Percentiles rank a stretch among this genome's conserved stretches.
phyloP scores from a whole-genome alignment of 176 grass and related monocot genomes.

The Ensete glaucum region DNA sequence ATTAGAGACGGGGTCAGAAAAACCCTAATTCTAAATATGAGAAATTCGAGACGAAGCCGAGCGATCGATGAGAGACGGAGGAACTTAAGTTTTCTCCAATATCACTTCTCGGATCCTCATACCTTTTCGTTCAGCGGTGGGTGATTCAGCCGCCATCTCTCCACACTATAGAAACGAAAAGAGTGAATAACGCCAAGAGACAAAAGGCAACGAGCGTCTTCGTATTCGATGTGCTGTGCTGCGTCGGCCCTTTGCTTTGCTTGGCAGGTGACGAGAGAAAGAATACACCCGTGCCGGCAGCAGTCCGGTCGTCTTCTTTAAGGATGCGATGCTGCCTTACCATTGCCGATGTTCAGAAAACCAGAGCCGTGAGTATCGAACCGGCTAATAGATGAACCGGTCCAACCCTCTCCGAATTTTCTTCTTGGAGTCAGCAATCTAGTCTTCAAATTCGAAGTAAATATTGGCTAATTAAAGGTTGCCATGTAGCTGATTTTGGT shows the following conservation, averaged over 20 bases:
- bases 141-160: slow-evolving; percentile 16
- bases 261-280: too few species aligned
- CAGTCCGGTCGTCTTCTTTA: too few species aligned
- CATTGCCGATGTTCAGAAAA: too few species aligned
- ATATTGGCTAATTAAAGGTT: too few species aligned
- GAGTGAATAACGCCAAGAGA: not conserved
- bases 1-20: not conserved
- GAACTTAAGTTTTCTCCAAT: not conserved
- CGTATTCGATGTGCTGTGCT: not conserved
- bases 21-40: not conserved
- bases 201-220: not conserved
- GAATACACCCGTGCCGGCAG: too few species aligned
- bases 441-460: too few species aligned
- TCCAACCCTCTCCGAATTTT: too few species aligned
- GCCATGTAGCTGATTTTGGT: too few species aligned
- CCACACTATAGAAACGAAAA: not conserved
- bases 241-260: not conserved
- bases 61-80: not conserved
- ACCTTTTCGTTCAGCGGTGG: slow-evolving; percentile 25
- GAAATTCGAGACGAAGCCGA: not conserved
- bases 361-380: too few species aligned
- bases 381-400: too few species aligned
- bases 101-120: not conserved
- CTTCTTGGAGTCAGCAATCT: too few species aligned
- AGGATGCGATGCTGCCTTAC: too few species aligned